Conservation (phyloP, 768 basidiomycete genomes). For the Pulveroboletus sp. region DNA sequence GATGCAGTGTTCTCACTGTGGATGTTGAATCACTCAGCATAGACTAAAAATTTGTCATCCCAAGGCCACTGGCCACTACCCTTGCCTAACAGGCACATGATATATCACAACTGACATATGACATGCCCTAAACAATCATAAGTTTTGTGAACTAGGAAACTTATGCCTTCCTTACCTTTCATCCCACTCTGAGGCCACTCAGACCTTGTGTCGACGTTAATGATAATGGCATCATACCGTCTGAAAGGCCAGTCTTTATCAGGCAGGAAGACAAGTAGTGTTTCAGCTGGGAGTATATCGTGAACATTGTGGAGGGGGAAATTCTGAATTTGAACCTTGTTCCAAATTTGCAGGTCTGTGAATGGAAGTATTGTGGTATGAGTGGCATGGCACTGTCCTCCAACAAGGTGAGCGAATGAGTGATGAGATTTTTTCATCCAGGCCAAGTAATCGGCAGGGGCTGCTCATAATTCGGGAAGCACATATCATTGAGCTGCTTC, state of each 20-base stretch:
- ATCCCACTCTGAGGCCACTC: not conserved
- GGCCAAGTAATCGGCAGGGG: not conserved
- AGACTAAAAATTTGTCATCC: not conserved
- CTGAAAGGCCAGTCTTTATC: not conserved
- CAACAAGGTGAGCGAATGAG: not conserved
- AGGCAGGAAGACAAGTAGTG: not conserved
- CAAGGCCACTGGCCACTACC: not conserved
- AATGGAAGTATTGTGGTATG: not conserved
- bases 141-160: too few relatives aligned
- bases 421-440: not conserved
- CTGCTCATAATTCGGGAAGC: not conserved
- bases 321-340: too few relatives aligned
- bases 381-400: not conserved
- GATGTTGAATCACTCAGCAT: not conserved
- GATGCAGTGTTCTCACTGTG: not conserved
- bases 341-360: not conserved
- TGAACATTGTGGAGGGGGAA: not conserved
- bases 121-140: too few relatives aligned
- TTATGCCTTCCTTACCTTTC: too few relatives aligned
- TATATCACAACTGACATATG: not conserved
- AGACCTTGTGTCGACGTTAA: not conserved
- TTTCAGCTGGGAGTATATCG: not conserved
- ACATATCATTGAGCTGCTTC: not conserved
- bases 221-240: not conserved
- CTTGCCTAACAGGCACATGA: not conserved